phyloP scores from a whole-genome alignment of 805 yeast species.

The Yarrowia sp. region DNA sequence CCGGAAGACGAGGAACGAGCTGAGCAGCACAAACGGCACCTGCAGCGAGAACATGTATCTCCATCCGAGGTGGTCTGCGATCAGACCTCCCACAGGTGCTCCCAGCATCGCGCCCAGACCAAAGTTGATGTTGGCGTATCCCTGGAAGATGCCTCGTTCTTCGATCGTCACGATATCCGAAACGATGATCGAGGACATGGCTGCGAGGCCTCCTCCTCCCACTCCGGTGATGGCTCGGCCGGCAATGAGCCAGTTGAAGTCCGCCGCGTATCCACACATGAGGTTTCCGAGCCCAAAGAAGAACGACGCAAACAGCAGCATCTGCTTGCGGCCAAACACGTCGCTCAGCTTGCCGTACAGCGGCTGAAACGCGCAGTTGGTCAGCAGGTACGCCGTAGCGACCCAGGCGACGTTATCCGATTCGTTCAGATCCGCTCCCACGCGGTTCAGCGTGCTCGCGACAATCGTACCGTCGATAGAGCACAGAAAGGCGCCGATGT shows the following conservation, averaged over 20 bases:
- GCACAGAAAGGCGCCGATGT: slow-evolving; percentile 39
- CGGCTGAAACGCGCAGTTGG: slow-evolving; percentile 68
- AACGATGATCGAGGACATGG: slow-evolving; percentile 72
- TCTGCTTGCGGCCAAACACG: slow-evolving; percentile 41
- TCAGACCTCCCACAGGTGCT: slow-evolving; percentile 56
- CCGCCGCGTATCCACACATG: slow-evolving; percentile 52
- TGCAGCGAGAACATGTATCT: slow-evolving; percentile 47
- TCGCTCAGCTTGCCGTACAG: slow-evolving; percentile 65
- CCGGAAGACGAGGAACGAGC: slow-evolving; percentile 36
- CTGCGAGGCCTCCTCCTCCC: slow-evolving; percentile 85
- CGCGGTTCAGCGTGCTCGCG: slow-evolving; percentile 49
- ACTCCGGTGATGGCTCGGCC: slow-evolving; percentile 81
- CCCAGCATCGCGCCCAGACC: slow-evolving; percentile 77
- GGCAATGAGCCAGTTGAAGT: slow-evolving; percentile 58
- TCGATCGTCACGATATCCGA: slow-evolving; percentile 76
- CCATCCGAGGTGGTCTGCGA: slow-evolving; percentile 61
- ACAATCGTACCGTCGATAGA: slow-evolving; percentile 52
- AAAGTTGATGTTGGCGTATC: slow-evolving; percentile 70
- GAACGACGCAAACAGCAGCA: slow-evolving; percentile 45
- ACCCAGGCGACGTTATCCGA: slow-evolving; percentile 59
- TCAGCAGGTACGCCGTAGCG: slow-evolving; percentile 59
- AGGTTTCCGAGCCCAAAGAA: slow-evolving; percentile 50
- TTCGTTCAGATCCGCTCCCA: slow-evolving; percentile 50
- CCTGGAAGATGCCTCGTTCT: slow-evolving; percentile 79
- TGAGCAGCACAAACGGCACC: slow-evolving; percentile 44